Percentiles rank a stretch among this genome's conserved stretches.
Conservation (phyloP, 441 rosid species). For the Adansonia grandidieri region DNA sequence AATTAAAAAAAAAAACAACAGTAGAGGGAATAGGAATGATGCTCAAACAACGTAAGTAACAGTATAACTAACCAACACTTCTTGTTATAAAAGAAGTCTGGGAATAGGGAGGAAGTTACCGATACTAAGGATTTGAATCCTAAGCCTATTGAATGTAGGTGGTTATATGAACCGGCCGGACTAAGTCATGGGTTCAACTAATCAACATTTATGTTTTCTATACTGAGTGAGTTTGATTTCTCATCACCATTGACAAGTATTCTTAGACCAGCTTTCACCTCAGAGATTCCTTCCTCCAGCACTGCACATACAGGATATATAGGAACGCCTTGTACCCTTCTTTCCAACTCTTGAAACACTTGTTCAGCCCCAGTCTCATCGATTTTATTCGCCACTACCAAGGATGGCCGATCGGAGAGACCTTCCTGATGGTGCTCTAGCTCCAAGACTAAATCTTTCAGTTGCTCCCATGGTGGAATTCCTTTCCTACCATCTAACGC, state of each 20-base stretch:
- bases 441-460: conserved; percentile 71
- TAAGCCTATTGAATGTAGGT: too few species aligned
- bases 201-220: conserved; percentile 53
- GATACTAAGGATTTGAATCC: too few species aligned
- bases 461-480: conserved; percentile 78
- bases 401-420: conserved; percentile 65
- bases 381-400: conserved; percentile 82
- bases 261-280: conserved; percentile 74
- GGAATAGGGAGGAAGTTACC: too few species aligned
- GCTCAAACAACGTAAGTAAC: too few species aligned
- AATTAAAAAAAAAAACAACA: too few species aligned
- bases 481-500: conserved; percentile 65
- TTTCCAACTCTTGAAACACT: conserved; percentile 60
- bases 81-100: too few species aligned
- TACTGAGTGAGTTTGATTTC: conserved; percentile 40
- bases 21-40: too few species aligned
- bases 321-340: conserved; percentile 61
- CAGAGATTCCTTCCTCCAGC: conserved; percentile 77
- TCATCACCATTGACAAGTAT: conserved; percentile 50
- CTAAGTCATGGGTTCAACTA: not conserved
- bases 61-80: too few species aligned
- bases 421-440: conserved; percentile 84
- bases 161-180: too few species aligned
- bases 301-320: conserved; percentile 76
- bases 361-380: conserved; percentile 75